Percentiles rank a stretch among this genome's conserved stretches.
Evolutionary conservation across 345 rosid species (phyloP).

Genomic region (Cardamine resedifolia): DNA sequence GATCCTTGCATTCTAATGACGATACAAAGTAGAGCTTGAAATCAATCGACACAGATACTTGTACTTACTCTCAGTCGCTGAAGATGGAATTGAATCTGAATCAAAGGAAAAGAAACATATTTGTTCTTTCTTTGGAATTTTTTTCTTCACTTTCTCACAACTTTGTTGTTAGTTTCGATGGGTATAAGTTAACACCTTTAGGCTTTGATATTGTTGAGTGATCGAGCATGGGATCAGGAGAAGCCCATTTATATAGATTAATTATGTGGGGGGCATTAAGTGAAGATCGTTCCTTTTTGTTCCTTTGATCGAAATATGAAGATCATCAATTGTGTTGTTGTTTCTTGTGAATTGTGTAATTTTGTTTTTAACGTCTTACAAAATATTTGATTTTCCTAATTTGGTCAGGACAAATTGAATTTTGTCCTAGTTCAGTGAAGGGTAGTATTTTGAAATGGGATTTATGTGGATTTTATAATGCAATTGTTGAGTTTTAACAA

Average conservation of each 20-base stretch:
- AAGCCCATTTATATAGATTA: conserved; percentile 14
- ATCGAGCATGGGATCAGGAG: conserved; percentile 8
- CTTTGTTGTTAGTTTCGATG: conserved; percentile 9
- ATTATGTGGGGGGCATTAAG: not conserved
- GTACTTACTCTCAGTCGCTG: not conserved
- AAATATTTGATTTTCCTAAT: not conserved
- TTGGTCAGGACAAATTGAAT: not conserved
- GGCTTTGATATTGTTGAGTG: not conserved
- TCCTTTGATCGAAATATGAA: not conserved
- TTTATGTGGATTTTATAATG: not conserved
- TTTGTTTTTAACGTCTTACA: not conserved
- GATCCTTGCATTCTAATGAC: conserved; percentile 57
- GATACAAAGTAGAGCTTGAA: conserved; percentile 16
- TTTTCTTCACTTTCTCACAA: conserved; percentile 1
- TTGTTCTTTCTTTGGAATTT: conserved; percentile 4
- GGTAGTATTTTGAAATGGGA: not conserved
- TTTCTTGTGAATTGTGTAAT: not conserved
- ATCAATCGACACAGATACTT: not conserved
- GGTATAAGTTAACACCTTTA: conserved; percentile 13
- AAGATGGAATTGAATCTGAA: not conserved
- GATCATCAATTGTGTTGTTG: not conserved
- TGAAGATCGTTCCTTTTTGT: not conserved
- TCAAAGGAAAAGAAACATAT: conserved; percentile 4
- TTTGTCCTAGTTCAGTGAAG: too few species aligned
- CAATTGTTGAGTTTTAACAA: not conserved